These are phyloP conservation scores for Sporothrix curviconia DNA, from an alignment of 2,329 filamentous ascomycete species.

Conservation along the genomic window DNA sequence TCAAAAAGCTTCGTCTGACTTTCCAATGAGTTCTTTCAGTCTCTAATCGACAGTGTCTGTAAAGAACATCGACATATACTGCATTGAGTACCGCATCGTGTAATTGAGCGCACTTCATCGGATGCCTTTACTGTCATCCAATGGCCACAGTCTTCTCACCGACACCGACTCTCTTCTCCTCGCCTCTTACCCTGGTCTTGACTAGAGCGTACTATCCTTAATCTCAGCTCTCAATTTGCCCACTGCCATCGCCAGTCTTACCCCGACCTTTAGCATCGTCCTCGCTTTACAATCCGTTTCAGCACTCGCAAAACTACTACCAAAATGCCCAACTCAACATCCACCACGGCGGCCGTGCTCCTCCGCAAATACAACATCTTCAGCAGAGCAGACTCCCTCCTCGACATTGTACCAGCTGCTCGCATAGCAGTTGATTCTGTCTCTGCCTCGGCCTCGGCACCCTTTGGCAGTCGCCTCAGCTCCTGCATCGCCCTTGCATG, in stretches of 20 bases:
- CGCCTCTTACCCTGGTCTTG: neutral
- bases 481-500: slow-evolving; percentile 37
- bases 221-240: neutral
- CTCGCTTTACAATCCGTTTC: neutral
- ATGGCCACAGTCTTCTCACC: neutral
- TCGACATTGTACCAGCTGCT: slow-evolving; percentile 23
- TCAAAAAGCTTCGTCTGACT: neutral
- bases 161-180: neutral
- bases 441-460: slow-evolving; percentile 16
- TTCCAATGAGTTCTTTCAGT: neutral
- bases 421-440: slow-evolving; percentile 20
- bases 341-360: slow-evolving; percentile 15
- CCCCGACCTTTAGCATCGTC: neutral
- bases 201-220: slow-evolving; percentile 1
- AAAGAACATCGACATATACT: neutral
- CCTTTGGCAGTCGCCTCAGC: slow-evolving; percentile 26
- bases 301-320: neutral
- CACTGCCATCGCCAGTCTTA: no score
- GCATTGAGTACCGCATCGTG: neutral
- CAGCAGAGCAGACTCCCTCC: slow-evolving; percentile 19
- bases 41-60: neutral
- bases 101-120: neutral
- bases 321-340: slow-evolving; percentile 22
- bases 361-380: slow-evolving; percentile 19
- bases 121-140: neutral